phyloP scores from a whole-genome alignment of 805 yeast genomes.

The Barnettozyma salicaria region DNA sequence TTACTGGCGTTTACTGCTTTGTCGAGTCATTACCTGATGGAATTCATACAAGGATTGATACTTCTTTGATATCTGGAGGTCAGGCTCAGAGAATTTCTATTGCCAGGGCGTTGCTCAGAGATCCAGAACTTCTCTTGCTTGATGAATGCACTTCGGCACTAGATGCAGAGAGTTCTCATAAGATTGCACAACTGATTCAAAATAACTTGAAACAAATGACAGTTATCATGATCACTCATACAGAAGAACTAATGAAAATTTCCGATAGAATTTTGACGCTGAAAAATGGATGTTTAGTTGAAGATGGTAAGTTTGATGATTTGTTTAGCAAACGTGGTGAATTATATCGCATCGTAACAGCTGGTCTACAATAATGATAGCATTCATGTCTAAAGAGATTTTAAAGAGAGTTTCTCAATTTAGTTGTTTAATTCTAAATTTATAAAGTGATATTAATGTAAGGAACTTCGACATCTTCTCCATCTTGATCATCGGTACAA shows the following conservation, averaged over 20 bases:
- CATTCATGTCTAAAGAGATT: neutral
- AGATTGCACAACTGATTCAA: constrained; percentile 45
- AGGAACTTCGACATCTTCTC: constrained; percentile 95
- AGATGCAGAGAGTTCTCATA: constrained; percentile 54
- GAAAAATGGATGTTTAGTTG: constrained; percentile 42
- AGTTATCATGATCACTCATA: constrained; percentile 69
- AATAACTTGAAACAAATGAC: constrained; percentile 36
- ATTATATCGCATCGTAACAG: constrained; percentile 26
- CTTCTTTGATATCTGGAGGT: constrained; percentile 70
- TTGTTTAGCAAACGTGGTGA: constrained; percentile 28
- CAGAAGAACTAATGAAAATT: constrained; percentile 53
- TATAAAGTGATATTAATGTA: constrained; percentile 61
- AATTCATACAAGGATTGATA: constrained; percentile 52
- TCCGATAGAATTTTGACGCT: constrained; percentile 48
- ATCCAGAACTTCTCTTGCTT: constrained; percentile 53
- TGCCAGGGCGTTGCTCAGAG: constrained; percentile 70
- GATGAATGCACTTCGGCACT: constrained; percentile 92
- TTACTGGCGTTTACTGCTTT: constrained; percentile 49
- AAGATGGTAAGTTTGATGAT: constrained; percentile 35
- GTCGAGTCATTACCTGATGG: constrained; percentile 51
- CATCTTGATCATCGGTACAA: constrained; percentile 86
- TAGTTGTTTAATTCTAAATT: no score
- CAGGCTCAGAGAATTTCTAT: constrained; percentile 82
- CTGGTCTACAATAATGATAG: constrained; percentile 13
- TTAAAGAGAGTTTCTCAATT: neutral